These are phyloP conservation scores for Delonix regia DNA, from an alignment of 306 rosid genomes.

Conservation along the genomic window DNA sequence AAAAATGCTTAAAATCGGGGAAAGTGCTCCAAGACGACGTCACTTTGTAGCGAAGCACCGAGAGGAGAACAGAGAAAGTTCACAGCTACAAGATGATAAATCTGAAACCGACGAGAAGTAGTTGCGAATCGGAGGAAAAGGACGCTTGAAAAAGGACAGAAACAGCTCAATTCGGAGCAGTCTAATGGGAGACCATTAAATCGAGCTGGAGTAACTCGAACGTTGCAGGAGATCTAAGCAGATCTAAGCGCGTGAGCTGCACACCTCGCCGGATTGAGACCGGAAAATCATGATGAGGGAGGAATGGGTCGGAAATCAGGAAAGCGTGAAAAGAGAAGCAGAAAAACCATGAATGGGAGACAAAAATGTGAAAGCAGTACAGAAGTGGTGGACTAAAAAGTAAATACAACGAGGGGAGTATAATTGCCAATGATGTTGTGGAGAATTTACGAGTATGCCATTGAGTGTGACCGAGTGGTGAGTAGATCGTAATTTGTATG, in stretches of 20 bases:
- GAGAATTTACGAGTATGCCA: conserved; percentile 48
- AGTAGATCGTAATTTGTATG: conserved; percentile 32
- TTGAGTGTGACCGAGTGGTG: neutral
- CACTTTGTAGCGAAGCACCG: neutral
- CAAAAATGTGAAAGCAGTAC: neutral
- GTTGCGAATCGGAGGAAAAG: conserved; percentile 21
- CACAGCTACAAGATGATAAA: neutral
- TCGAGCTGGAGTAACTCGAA: neutral
- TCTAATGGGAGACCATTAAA: conserved; percentile 5
- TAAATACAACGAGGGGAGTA: neutral
- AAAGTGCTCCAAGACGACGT: neutral
- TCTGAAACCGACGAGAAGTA: neutral
- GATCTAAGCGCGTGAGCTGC: conserved; percentile 43
- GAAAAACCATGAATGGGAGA: neutral
- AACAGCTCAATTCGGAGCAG: neutral
- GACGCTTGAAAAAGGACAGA: neutral
- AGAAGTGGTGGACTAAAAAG: conserved; percentile 22
- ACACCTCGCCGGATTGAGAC: conserved; percentile 1
- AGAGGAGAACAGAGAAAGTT: neutral
- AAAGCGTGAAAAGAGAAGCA: conserved; percentile 31
- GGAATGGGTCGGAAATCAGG: conserved; percentile 17
- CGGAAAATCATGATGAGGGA: conserved; percentile 3
- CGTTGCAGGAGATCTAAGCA: conserved; percentile 29
- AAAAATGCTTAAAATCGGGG: neutral
- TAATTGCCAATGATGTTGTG: neutral